Evolutionary conservation across 495 filamentous ascomycete species (phyloP).

Genomic region (Ascodesmis nigricans): DNA sequence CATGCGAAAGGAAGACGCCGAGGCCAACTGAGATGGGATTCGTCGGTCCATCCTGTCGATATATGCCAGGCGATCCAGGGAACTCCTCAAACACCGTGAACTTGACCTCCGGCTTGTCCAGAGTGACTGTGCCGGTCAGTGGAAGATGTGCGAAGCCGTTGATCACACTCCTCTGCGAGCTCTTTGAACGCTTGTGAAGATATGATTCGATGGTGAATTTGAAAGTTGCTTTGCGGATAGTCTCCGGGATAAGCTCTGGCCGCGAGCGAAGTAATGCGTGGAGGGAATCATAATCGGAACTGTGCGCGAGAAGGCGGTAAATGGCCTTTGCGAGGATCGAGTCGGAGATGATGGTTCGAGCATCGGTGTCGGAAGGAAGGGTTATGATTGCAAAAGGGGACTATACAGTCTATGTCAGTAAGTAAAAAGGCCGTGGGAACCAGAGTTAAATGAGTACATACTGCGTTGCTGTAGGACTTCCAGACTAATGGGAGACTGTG

Average conservation of each 20-base stretch:
- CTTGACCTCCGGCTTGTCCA: conserved; percentile 47
- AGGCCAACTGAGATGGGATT: conserved; percentile 28
- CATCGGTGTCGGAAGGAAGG: conserved; percentile 41
- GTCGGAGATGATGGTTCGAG: conserved; percentile 42
- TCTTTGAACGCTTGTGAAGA: conserved; percentile 39
- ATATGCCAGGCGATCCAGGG: no score
- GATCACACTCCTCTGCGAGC: conserved; percentile 45
- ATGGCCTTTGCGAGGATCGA: conserved; percentile 62
- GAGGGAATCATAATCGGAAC: conserved; percentile 40
- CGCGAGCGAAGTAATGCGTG: conserved; percentile 38
- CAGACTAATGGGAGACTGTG: conserved; percentile 46
- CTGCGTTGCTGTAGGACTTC: conserved; percentile 45
- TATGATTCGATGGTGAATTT: conserved; percentile 64
- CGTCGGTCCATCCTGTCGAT: conserved; percentile 22
- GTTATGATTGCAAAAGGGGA: conserved; percentile 69
- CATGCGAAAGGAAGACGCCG: conserved; percentile 42
- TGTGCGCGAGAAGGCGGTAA: conserved; percentile 73
- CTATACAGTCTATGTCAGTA: conserved; percentile 25
- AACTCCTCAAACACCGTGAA: conserved; percentile 70
- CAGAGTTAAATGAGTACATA: conserved; percentile 26
- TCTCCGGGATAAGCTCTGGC: conserved; percentile 40
- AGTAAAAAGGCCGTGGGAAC: background rate
- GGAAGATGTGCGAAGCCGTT: conserved; percentile 56
- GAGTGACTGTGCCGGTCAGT: conserved; percentile 52
- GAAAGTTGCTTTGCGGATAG: conserved; percentile 43